Evolutionary conservation across 345 rosid genomes (phyloP).

Genomic region (Abelmoschus esculentus): DNA sequence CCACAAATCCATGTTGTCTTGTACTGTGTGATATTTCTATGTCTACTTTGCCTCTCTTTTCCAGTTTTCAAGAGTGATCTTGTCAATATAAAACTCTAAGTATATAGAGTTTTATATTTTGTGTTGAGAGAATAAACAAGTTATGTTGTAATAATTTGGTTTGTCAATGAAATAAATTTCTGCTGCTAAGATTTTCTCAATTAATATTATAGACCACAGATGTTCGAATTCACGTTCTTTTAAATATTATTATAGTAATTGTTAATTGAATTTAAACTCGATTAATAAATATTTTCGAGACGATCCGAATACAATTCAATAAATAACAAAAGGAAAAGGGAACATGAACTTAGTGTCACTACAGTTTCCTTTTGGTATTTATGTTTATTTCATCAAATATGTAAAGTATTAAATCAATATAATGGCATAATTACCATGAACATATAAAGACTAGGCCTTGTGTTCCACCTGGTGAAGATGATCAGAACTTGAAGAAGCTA

Average conservation of each 20-base stretch:
- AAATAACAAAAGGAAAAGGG: not conserved
- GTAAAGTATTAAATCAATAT: not conserved
- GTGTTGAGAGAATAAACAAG: not conserved
- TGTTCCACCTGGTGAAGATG: conserved; percentile 8
- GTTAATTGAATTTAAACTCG: too few species aligned
- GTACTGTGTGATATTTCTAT: not conserved
- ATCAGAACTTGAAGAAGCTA: conserved; percentile 9
- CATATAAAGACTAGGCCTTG: not conserved
- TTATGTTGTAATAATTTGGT: not conserved
- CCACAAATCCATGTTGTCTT: not conserved
- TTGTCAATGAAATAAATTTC: not conserved
- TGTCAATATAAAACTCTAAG: not conserved
- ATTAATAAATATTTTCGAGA: too few species aligned
- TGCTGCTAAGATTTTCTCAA: not conserved
- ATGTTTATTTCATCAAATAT: not conserved
- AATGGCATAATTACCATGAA: not conserved
- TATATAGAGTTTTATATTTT: not conserved
- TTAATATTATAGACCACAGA: not conserved
- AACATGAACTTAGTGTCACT: not conserved
- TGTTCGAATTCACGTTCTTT: too few species aligned
- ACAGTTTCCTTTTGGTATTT: not conserved
- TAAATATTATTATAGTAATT: too few species aligned
- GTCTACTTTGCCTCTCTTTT: not conserved
- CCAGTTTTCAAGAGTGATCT: not conserved
- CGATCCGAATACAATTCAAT: not conserved